Evolutionary conservation across 164 flowering plant species (phyloP).

Genomic region (Vitis riparia): DNA sequence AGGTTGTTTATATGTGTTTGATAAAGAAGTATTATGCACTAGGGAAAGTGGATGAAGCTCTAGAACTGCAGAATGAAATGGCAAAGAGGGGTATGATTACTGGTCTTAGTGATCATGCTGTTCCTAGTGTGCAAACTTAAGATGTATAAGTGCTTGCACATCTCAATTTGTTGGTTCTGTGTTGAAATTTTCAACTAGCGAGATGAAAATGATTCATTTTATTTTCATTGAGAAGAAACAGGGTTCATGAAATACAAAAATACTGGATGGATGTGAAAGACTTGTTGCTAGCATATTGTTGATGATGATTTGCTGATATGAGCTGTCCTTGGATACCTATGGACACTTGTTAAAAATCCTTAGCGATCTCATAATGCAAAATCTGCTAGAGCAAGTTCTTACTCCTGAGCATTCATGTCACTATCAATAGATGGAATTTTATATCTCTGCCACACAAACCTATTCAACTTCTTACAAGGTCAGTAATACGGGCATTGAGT

Average conservation of each 20-base stretch:
- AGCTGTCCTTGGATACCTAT: background rate
- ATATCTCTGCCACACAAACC: background rate
- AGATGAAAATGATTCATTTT: background rate
- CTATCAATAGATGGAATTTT: background rate
- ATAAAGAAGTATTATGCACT: conserved; percentile 53
- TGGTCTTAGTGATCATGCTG: conserved; percentile 11
- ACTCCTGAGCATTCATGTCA: too few species aligned
- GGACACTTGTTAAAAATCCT: background rate
- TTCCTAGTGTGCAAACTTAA: conserved; percentile 32
- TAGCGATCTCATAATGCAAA: background rate
- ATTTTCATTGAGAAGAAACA: background rate
- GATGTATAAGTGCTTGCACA: background rate
- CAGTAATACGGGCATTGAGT: background rate
- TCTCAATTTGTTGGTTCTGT: background rate
- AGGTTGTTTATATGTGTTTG: conserved; percentile 55
- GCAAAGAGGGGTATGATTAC: conserved; percentile 31
- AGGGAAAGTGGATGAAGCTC: conserved; percentile 57
- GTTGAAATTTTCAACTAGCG: background rate
- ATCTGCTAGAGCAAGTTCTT: background rate
- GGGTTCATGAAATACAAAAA: background rate
- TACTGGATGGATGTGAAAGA: background rate
- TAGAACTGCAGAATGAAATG: conserved; percentile 57
- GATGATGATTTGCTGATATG: background rate
- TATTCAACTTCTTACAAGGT: background rate
- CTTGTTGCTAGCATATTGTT: background rate